Evolutionary conservation across 495 filamentous ascomycete genomes (phyloP).

Genomic region (Penicillium riverlandense): DNA sequence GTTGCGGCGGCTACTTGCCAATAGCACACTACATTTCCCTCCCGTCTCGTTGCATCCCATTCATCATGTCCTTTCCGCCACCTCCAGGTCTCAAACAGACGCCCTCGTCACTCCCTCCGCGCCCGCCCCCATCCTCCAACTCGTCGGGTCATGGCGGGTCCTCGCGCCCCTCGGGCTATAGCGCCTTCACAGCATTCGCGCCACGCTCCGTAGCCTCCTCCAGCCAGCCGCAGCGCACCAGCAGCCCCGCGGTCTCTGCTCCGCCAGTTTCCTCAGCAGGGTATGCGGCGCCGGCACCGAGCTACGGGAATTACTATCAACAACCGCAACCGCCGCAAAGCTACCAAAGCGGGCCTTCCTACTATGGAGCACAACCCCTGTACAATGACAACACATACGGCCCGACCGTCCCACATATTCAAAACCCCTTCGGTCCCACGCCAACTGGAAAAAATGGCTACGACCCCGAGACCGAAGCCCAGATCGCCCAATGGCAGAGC

Average conservation of each 20-base stretch:
- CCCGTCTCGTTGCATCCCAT: conserved; percentile 47
- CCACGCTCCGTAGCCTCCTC: conserved; percentile 57
- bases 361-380: conserved; percentile 41
- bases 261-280: conserved; percentile 31
- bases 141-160: conserved; percentile 33
- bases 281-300: conserved; percentile 30
- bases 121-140: conserved; percentile 63
- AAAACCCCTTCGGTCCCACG: conserved; percentile 77
- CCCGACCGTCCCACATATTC: conserved; percentile 63
- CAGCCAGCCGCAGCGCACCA: conserved; percentile 34
- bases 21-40: conserved; percentile 25
- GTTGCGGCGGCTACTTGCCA: conserved; percentile 38
- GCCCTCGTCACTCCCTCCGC: conserved; percentile 71
- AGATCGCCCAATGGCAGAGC: conserved; percentile 95
- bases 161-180: conserved; percentile 25
- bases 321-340: conserved; percentile 26
- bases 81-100: conserved; percentile 77
- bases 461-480: conserved; percentile 84
- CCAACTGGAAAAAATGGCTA: conserved; percentile 15
- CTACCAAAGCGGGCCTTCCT: conserved; percentile 40
- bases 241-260: conserved; percentile 35
- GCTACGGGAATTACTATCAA: conserved; percentile 30
- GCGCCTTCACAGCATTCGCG: conserved; percentile 49
- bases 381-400: conserved; percentile 46
- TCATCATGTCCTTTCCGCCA: conserved; percentile 93